Conservation (phyloP, 495 filamentous ascomycete genomes). For the Hypoxylon subgilvum region DNA sequence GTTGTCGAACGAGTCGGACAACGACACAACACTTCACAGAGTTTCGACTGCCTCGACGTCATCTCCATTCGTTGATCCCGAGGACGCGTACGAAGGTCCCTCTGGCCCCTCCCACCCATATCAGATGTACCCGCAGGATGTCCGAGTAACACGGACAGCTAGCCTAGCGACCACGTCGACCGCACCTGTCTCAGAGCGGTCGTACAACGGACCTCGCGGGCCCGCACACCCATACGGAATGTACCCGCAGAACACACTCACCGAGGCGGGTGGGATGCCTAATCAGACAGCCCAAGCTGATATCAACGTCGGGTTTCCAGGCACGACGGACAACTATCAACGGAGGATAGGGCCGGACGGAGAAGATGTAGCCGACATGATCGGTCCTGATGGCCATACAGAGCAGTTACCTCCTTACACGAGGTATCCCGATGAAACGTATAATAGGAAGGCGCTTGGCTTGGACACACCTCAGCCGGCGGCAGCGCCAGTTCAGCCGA, state of each 20-base stretch:
- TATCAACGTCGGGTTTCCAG: conserved; percentile 78
- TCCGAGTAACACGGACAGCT: conserved; percentile 65
- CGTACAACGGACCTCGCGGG: conserved; percentile 65
- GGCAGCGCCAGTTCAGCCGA: conserved; percentile 25
- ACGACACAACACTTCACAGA: conserved; percentile 34
- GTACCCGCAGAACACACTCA: conserved; percentile 73
- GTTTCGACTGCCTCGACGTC: conserved; percentile 42
- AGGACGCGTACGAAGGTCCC: conserved; percentile 66
- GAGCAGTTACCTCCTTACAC: conserved; percentile 92
- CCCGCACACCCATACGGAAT: conserved; percentile 86
- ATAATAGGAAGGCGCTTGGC: conserved; percentile 44
- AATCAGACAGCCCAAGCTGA: conserved; percentile 35
- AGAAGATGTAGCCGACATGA: conserved; percentile 81
- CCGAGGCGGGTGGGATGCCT: conserved; percentile 22
- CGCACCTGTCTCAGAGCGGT: conserved; percentile 58
- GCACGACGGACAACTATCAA: conserved; percentile 67
- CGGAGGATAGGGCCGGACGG: conserved; percentile 76
- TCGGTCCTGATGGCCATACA: conserved; percentile 88
- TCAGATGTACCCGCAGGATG: conserved; percentile 81
- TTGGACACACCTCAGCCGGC: conserved; percentile 24
- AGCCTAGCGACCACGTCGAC: conserved; percentile 70
- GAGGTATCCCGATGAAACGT: conserved; percentile 69
- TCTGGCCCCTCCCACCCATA: conserved; percentile 86
- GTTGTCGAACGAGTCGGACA: conserved; percentile 40
- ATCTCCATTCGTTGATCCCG: conserved; percentile 56